A percentile compares a stretch with the other conserved stretches of the same genome.
Conservation (phyloP, 257 asterid species). For the Henckelia pumila region DNA sequence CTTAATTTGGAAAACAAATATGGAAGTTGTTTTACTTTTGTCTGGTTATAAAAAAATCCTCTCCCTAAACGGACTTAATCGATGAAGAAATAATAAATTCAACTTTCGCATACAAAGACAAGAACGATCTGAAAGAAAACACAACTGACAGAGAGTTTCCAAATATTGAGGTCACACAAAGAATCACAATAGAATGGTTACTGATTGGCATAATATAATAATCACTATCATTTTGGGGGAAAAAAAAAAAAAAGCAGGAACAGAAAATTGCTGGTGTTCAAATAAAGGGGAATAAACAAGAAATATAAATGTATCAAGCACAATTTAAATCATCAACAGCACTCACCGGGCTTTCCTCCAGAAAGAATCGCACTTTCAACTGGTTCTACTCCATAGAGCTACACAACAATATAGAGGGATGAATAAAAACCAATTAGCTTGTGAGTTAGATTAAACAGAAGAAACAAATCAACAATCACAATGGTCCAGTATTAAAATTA, state of each 20-base stretch:
- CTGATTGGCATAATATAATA: background rate
- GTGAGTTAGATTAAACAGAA: background rate
- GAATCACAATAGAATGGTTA: background rate
- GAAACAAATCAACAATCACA: background rate
- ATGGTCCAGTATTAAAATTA: background rate
- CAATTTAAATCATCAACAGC: background rate
- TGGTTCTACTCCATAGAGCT: constrained; percentile 47
- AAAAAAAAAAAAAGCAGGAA: background rate
- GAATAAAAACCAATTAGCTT: background rate
- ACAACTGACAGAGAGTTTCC: background rate
- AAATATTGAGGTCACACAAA: background rate
- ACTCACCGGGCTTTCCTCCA: constrained; percentile 61
- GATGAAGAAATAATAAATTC: background rate
- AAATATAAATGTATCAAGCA: background rate
- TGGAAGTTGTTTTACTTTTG: background rate
- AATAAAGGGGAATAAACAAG: background rate
- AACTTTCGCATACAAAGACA: background rate
- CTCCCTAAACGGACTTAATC: background rate
- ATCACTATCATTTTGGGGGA: no score
- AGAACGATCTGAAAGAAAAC: constrained; percentile 2
- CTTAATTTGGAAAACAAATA: background rate
- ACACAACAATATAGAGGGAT: constrained; percentile 1
- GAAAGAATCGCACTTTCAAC: constrained; percentile 42
- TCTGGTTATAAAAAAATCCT: background rate
- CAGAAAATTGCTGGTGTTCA: background rate